A percentile compares a stretch with the other conserved stretches of the same genome.
phyloP scores from a whole-genome alignment of 352 stramenopile genomes.

The Phytophthora foliorum region DNA sequence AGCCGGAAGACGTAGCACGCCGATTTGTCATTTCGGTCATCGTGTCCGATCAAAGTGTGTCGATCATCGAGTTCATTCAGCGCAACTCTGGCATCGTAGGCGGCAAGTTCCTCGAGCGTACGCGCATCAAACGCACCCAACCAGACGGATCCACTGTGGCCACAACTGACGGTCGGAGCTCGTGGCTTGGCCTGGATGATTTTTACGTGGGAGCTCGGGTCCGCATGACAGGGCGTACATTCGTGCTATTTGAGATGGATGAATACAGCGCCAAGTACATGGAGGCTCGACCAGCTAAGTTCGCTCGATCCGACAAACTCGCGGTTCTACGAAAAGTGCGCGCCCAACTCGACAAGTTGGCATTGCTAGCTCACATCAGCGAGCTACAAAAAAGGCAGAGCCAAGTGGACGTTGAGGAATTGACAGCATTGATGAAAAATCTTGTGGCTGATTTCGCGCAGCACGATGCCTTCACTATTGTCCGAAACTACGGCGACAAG shows the following conservation, averaged over 20 bases:
- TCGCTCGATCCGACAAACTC: slow-evolving; percentile 75
- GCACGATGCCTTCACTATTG: slow-evolving; percentile 77
- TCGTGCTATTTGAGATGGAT: slow-evolving; percentile 87
- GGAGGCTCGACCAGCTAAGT: slow-evolving; percentile 69
- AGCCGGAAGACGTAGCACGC: slow-evolving; percentile 73
- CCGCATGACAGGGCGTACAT: slow-evolving; percentile 70
- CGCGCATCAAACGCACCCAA: slow-evolving; percentile 65
- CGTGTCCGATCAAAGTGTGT: slow-evolving; percentile 81
- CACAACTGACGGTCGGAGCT: slow-evolving; percentile 43
- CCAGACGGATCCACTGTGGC: slow-evolving; percentile 23
- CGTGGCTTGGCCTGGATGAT: slow-evolving; percentile 68
- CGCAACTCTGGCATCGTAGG: slow-evolving; percentile 81
- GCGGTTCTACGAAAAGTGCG: slow-evolving; percentile 68
- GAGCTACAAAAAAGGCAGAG: slow-evolving; percentile 40
- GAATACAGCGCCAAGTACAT: slow-evolving; percentile 89
- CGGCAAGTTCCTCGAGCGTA: slow-evolving; percentile 82
- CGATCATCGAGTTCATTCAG: slow-evolving; percentile 79
- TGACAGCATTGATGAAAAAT: slow-evolving; percentile 57
- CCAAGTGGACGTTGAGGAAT: slow-evolving; percentile 55
- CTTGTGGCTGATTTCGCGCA: slow-evolving; percentile 57
- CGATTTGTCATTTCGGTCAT: slow-evolving; percentile 85
- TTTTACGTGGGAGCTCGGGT: slow-evolving; percentile 82
- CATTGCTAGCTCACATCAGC: slow-evolving; percentile 36
- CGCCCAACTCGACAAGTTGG: slow-evolving; percentile 46
- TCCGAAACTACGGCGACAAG: slow-evolving; percentile 76